These are phyloP conservation scores for Cylindricascospora bacillispora DNA, from an alignment of 1,139 yeast species.

Conservation along the genomic window DNA sequence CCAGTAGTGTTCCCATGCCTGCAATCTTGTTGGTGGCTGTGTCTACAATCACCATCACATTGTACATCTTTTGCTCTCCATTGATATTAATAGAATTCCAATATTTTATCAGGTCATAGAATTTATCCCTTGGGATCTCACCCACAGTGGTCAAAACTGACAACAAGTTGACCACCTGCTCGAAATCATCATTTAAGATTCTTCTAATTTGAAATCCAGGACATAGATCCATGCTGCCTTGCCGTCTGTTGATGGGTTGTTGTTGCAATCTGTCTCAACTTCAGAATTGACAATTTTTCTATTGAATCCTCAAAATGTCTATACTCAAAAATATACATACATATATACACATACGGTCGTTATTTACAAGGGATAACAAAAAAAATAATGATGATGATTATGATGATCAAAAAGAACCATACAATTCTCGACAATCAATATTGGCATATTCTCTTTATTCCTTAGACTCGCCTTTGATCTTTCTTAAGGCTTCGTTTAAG, in stretches of 20 bases:
- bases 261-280: too few relatives aligned
- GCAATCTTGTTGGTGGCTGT: constrained; percentile 28
- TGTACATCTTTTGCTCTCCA: constrained; percentile 29
- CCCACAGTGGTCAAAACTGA: constrained; percentile 56
- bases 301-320: too few relatives aligned
- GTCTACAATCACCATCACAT: constrained; percentile 49
- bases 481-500: constrained; percentile 50
- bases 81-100: constrained; percentile 33
- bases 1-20: constrained; percentile 37
- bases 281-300: too few relatives aligned
- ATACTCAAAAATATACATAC: too few relatives aligned
- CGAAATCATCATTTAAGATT: constrained; percentile 34
- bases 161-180: constrained; percentile 39
- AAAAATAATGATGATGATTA: too few relatives aligned
- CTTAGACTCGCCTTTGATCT: constrained; percentile 28
- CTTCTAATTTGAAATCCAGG: constrained; percentile 37
- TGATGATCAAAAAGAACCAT: too few relatives aligned
- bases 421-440: background rate
- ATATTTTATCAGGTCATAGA: constrained; percentile 32
- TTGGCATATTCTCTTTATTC: background rate
- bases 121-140: constrained; percentile 33
- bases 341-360: too few relatives aligned
- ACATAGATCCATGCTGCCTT: constrained; percentile 6
- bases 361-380: too few relatives aligned
- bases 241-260: too few relatives aligned